These are phyloP conservation scores for Crithidia brevicula DNA, from an alignment of 208 protist genomes.

Conservation along the genomic window DNA sequence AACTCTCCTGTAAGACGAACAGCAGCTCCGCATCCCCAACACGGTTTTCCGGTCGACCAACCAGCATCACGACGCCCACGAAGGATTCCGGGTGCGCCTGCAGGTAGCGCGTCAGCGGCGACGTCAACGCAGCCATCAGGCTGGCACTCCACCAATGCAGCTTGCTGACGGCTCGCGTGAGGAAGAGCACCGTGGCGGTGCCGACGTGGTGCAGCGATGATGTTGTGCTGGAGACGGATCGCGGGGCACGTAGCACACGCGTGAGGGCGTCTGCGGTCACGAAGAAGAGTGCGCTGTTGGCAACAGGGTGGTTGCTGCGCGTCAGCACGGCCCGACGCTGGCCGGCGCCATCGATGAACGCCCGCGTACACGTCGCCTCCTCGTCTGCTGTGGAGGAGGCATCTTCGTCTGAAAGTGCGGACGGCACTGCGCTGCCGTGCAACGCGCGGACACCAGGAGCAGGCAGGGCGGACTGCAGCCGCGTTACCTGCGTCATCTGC, in stretches of 20 bases:
- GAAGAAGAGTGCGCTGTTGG: conserved; percentile 44
- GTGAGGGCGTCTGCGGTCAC: conserved; percentile 35
- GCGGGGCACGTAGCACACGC: conserved; percentile 8
- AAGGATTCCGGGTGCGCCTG: conserved; percentile 52
- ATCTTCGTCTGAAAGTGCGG: too few relatives aligned
- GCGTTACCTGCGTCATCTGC: conserved; percentile 15
- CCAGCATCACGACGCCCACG: conserved; percentile 49
- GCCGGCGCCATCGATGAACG: neutral
- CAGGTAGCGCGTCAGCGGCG: conserved; percentile 48
- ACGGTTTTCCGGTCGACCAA: conserved; percentile 59
- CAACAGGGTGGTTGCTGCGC: conserved; percentile 39
- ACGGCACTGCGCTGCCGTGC: too few relatives aligned
- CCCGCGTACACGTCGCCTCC: neutral
- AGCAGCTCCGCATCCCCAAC: conserved; percentile 38
- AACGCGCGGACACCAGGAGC: neutral
- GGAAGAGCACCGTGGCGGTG: conserved; percentile 58
- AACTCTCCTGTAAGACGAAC: conserved; percentile 44
- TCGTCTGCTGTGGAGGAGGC: neutral
- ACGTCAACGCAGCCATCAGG: conserved; percentile 43
- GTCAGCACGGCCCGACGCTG: neutral
- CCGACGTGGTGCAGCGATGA: conserved; percentile 24
- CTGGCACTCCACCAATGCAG: conserved; percentile 50
- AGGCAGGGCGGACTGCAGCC: conserved; percentile 8
- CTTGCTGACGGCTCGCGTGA: conserved; percentile 63
- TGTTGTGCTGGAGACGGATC: neutral